Conservation (phyloP, 768 basidiomycete genomes). For the Lyophyllum decastes region DNA sequence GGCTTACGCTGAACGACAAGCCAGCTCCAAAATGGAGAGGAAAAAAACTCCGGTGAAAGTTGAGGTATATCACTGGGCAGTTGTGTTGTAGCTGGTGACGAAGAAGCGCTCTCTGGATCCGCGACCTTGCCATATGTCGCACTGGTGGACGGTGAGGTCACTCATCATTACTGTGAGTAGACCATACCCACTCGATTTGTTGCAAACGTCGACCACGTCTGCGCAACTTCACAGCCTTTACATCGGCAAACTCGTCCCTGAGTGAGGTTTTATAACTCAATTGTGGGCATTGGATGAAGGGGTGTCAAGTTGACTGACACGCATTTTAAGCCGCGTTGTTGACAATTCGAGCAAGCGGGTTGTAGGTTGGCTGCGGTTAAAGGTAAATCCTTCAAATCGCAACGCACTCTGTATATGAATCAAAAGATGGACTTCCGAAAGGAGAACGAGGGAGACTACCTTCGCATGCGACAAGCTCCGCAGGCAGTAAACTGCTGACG, state of each 20-base stretch:
- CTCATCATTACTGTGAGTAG: no score
- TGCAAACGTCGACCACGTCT: conserved; percentile 78
- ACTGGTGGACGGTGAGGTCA: no score
- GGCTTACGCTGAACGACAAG: conserved; percentile 79
- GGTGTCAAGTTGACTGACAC: conserved; percentile 64
- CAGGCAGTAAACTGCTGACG: conserved; percentile 90
- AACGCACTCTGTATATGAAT: conserved; percentile 73
- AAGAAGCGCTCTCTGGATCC: conserved; percentile 40
- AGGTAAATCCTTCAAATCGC: conserved; percentile 86
- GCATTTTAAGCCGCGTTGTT: conserved; percentile 88
- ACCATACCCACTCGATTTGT: conserved; percentile 72
- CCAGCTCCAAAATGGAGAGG: conserved; percentile 81
- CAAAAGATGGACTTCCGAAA: neutral
- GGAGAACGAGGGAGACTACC: conserved; percentile 41
- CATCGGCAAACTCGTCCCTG: conserved; percentile 90
- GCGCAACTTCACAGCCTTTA: conserved; percentile 89
- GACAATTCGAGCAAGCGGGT: conserved; percentile 84
- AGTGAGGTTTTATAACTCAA: conserved; percentile 6
- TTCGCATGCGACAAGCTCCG: conserved; percentile 88
- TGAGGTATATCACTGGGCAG: conserved; percentile 64
- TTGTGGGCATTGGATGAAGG: neutral
- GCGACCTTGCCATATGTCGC: conserved; percentile 78
- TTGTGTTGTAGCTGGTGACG: conserved; percentile 36
- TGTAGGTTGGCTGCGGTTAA: conserved; percentile 44
- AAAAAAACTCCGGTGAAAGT: conserved; percentile 78